These are phyloP conservation scores for Collariella sp. DNA, from an alignment of 495 filamentous ascomycete species.

Conservation along the genomic window DNA sequence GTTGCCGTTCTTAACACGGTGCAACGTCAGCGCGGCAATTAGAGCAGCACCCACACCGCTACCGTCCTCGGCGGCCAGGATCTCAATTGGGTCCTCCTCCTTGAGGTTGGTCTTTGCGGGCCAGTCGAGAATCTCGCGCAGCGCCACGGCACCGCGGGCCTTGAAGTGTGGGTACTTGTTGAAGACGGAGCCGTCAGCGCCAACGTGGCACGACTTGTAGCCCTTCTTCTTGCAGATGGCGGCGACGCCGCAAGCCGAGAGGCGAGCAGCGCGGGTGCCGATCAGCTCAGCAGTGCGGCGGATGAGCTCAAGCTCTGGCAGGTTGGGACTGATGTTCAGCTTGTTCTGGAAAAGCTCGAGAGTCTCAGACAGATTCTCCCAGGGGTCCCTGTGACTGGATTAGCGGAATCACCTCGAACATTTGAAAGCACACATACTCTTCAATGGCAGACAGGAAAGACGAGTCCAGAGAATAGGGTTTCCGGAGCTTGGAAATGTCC, in stretches of 20 bases:
- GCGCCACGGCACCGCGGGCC: conserved; percentile 73
- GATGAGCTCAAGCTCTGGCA: conserved; percentile 73
- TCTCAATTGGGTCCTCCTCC: conserved; percentile 75
- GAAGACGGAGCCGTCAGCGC: conserved; percentile 92
- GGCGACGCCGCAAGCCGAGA: conserved; percentile 88
- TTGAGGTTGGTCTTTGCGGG: conserved; percentile 47
- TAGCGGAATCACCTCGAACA: background rate
- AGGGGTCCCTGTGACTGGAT: conserved; percentile 61
- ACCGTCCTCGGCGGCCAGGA: conserved; percentile 86
- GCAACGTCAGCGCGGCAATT: conserved; percentile 87
- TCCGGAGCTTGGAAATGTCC: conserved; percentile 67
- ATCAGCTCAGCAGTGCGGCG: conserved; percentile 87
- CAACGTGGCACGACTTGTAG: conserved; percentile 79
- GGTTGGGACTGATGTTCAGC: conserved; percentile 57
- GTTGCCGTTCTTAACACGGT: conserved; percentile 73
- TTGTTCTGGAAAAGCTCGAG: conserved; percentile 66
- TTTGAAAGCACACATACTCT: conserved; percentile 44
- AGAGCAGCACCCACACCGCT: conserved; percentile 92
- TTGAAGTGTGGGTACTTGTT: conserved; percentile 99
- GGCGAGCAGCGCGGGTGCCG: conserved; percentile 83
- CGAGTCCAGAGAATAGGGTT: conserved; percentile 78
- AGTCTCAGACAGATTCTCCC: conserved; percentile 86
- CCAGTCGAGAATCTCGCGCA: conserved; percentile 94
- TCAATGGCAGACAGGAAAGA: conserved; percentile 96
- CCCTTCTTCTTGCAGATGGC: conserved; percentile 95